These are phyloP conservation scores for Thielaviopsis populi DNA, from an alignment of 2,329 filamentous ascomycete genomes.

Conservation along the genomic window DNA sequence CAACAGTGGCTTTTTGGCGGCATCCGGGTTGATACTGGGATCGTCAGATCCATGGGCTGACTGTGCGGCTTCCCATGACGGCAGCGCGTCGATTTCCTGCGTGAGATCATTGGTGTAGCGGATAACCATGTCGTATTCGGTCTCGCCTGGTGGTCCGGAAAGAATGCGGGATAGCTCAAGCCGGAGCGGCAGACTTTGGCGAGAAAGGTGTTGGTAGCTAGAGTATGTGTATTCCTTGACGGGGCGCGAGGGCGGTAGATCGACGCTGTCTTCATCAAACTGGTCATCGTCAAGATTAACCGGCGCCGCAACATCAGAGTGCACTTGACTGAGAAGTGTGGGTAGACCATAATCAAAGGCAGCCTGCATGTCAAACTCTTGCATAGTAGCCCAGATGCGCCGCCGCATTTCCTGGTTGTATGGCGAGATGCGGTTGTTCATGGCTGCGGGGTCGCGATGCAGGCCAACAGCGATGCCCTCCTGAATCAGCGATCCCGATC, in stretches of 20 bases:
- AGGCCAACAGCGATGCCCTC: constrained; percentile 44
- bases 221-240: constrained; percentile 41
- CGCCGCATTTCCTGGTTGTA: constrained; percentile 49
- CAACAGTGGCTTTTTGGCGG: constrained; percentile 39
- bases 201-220: constrained; percentile 43
- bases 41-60: background rate
- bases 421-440: constrained; percentile 39
- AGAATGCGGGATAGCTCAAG: constrained; percentile 43
- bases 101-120: constrained; percentile 46
- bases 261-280: constrained; percentile 38
- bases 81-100: constrained; percentile 44
- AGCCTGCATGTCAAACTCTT: constrained; percentile 47
- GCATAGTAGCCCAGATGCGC: constrained; percentile 45
- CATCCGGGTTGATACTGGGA: constrained; percentile 18
- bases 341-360: constrained; percentile 46
- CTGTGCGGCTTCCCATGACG: constrained; percentile 34
- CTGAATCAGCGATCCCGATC: constrained; percentile 39
- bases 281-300: constrained; percentile 43
- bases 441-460: constrained; percentile 43
- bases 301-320: constrained; percentile 40
- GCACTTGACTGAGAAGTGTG: constrained; percentile 40
- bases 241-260: constrained; percentile 37
- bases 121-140: constrained; percentile 47
- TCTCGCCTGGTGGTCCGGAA: constrained; percentile 37
- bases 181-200: constrained; percentile 40